These are phyloP conservation scores for Fusarium sp. DNA, from an alignment of 2,329 filamentous ascomycete species.

Conservation along the genomic window DNA sequence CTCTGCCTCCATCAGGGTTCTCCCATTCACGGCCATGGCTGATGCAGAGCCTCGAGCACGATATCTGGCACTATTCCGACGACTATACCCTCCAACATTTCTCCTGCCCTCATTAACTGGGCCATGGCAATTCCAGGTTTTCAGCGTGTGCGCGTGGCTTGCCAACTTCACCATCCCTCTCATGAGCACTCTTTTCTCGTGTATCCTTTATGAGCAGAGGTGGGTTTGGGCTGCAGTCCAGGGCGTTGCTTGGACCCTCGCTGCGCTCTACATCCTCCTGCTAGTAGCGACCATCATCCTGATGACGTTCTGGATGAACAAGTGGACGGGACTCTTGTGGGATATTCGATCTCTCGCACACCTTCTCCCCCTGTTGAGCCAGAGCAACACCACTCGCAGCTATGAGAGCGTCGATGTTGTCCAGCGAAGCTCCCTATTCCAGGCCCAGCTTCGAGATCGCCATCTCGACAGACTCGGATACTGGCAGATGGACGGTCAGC, in stretches of 20 bases:
- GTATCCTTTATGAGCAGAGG: conserved; percentile 63
- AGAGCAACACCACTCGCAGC: conserved; percentile 80
- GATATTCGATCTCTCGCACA: conserved; percentile 86
- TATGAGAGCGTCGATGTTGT: conserved; percentile 75
- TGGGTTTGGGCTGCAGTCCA: conserved; percentile 87
- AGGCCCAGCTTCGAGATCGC: conserved; percentile 63
- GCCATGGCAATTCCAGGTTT: conserved; percentile 73
- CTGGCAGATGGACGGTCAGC: conserved; percentile 76
- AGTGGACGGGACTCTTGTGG: conserved; percentile 83
- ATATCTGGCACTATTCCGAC: conserved; percentile 72
- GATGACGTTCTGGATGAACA: conserved; percentile 71
- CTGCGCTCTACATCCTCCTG: conserved; percentile 78
- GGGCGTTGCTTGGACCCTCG: conserved; percentile 80
- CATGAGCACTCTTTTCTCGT: conserved; percentile 79
- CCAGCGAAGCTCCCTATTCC: conserved; percentile 62
- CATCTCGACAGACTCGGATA: conserved; percentile 82
- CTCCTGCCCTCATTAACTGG: conserved; percentile 69
- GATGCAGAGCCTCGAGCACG: conserved; percentile 69
- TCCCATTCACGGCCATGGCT: conserved; percentile 83
- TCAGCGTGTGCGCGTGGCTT: conserved; percentile 78
- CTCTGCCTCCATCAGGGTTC: conserved; percentile 76
- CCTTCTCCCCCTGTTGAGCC: conserved; percentile 78
- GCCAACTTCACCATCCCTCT: conserved; percentile 83
- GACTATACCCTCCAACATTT: conserved; percentile 77
- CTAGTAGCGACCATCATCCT: conserved; percentile 64